Conservation (phyloP, 768 basidiomycete species). For the Russula vinacea region DNA sequence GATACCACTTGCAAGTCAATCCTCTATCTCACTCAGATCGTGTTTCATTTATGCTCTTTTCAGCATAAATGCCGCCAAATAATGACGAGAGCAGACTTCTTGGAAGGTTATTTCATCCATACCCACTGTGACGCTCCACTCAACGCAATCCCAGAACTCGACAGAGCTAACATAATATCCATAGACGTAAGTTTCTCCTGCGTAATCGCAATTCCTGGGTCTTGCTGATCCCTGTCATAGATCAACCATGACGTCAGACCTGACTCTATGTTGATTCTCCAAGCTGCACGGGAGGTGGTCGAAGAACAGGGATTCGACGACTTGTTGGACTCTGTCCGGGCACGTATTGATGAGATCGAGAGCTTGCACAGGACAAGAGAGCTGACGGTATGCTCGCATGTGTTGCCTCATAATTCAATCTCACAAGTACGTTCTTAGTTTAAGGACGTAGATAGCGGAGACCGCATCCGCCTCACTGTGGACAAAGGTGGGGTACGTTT, state of each 20-base stretch:
- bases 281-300: conserved; percentile 67
- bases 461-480: conserved; percentile 48
- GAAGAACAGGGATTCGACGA: conserved; percentile 77
- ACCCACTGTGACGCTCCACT: neutral
- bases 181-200: conserved; percentile 60
- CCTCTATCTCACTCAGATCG: neutral
- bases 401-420: conserved; percentile 7
- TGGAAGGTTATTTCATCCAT: conserved; percentile 54
- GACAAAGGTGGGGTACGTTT: conserved; percentile 52
- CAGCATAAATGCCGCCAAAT: conserved; percentile 71
- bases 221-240: conserved; percentile 37
- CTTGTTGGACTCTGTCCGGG: conserved; percentile 65
- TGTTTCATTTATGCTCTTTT: conserved; percentile 15
- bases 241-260: conserved; percentile 73
- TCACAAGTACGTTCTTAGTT: conserved; percentile 37
- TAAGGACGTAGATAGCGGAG: conserved; percentile 42
- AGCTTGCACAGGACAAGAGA: conserved; percentile 76
- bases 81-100: conserved; percentile 81
- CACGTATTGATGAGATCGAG: conserved; percentile 84
- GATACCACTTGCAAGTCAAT: conserved; percentile 54
- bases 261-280: conserved; percentile 74
- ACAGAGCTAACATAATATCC: conserved; percentile 67
- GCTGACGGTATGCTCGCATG: conserved; percentile 49
- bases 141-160: conserved; percentile 47
- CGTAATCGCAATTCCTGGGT: neutral